Evolutionary conservation across 805 yeast species (phyloP).

Genomic region (Starmerella riodocensis): DNA sequence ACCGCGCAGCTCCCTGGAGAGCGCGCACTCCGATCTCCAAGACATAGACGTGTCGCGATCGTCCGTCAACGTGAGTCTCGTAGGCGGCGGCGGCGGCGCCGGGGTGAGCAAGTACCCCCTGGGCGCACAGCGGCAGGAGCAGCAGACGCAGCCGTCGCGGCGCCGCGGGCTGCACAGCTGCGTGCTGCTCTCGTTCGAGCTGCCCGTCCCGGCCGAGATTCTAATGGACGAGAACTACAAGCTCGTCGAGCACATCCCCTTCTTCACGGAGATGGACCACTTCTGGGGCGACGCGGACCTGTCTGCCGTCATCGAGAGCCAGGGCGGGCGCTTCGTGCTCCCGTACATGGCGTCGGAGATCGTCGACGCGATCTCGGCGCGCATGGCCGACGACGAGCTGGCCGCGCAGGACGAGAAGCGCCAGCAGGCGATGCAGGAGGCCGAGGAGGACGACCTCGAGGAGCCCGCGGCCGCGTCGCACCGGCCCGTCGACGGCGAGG

Average conservation of each 20-base stretch:
- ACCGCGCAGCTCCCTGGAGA: no score
- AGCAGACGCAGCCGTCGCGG: background rate
- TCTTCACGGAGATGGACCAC: constrained; percentile 54
- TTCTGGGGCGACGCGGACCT: constrained; percentile 60
- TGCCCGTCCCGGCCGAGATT: constrained; percentile 20
- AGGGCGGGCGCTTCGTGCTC: constrained; percentile 16
- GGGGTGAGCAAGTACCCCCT: no score
- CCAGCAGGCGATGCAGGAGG: background rate
- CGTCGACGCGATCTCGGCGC: constrained; percentile 13
- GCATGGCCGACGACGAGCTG: constrained; percentile 1
- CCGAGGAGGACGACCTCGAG: constrained; percentile 2
- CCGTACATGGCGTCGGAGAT: constrained; percentile 18
- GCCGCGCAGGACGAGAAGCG: constrained; percentile 4
- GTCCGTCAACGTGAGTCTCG: background rate
- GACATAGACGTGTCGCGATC: no score
- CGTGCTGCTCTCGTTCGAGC: constrained; percentile 8
- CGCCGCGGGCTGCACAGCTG: background rate
- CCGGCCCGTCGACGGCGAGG: constrained; percentile 28
- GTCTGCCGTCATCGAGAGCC: constrained; percentile 39
- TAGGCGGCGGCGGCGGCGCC: background rate
- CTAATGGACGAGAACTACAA: constrained; percentile 26
- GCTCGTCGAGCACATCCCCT: constrained; percentile 52
- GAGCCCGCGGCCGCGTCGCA: constrained; percentile 11
- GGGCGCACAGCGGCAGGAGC: no score
- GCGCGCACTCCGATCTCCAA: no score